A percentile compares a stretch with the other conserved stretches of the same genome.
phyloP scores from a whole-genome alignment of 345 rosid species.

The Brassica carinata region DNA sequence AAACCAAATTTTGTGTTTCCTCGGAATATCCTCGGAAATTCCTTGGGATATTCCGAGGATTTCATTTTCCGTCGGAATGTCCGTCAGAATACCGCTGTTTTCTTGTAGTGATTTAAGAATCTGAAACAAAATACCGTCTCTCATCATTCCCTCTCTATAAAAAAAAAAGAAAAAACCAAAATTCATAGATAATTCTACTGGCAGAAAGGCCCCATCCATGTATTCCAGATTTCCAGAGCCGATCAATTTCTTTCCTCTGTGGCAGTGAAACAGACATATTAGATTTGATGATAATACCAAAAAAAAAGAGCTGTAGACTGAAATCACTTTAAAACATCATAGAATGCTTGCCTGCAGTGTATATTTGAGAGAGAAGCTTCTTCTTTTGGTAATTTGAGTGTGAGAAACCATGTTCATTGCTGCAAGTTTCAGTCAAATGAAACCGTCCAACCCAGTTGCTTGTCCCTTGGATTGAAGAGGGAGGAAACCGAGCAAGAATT shows the following conservation, averaged over 20 bases:
- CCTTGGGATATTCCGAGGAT: too few species aligned
- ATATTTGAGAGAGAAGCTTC: conserved; percentile 7
- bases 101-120: too few species aligned
- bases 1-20: too few species aligned
- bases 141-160: neutral
- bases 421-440: neutral
- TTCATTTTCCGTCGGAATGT: too few species aligned
- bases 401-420: conserved; percentile 9
- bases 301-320: neutral
- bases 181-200: conserved; percentile 49
- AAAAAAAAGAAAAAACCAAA: neutral
- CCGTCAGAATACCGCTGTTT: too few species aligned
- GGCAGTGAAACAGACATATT: conserved; percentile 6
- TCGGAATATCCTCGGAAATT: too few species aligned
- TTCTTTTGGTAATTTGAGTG: neutral
- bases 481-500: neutral
- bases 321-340: conserved; percentile 4
- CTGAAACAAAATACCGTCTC: conserved; percentile 46
- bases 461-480: conserved; percentile 16
- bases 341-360: conserved; percentile 52
- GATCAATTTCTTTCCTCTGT: conserved; percentile 81
- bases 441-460: neutral
- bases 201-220: conserved; percentile 99
- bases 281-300: conserved; percentile 5
- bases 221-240: conserved; percentile 91